A percentile compares a stretch with the other conserved stretches of the same genome.
Evolutionary conservation across 2,329 filamentous ascomycete genomes (phyloP).

Genomic region (Berkeleyomyces rouxiae): DNA sequence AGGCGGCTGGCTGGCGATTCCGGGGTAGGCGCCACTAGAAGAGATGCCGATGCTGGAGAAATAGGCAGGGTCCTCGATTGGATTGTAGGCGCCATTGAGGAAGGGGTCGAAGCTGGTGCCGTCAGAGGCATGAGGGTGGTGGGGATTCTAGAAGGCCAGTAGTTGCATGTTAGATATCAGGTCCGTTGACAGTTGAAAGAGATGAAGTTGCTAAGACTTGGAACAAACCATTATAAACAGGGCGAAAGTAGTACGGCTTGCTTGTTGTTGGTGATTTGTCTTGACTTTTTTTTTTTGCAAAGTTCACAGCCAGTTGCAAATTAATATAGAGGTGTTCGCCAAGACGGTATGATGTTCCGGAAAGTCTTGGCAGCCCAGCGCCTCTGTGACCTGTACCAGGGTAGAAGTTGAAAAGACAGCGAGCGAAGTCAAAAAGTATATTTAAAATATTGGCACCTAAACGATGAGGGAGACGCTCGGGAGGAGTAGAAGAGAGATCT

Average conservation of each 20-base stretch:
- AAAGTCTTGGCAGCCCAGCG: slow-evolving; percentile 1
- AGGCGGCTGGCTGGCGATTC: not conserved
- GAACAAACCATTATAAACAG: not conserved
- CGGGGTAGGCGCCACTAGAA: not conserved
- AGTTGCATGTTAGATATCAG: not conserved
- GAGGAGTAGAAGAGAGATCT: not conserved
- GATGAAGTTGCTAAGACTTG: not conserved
- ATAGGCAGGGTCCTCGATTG: not conserved
- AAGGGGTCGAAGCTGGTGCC: not conserved
- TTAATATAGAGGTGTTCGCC: not conserved
- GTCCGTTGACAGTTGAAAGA: not conserved
- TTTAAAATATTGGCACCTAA: no score
- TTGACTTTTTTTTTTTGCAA: no score
- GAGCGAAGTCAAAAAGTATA: not conserved
- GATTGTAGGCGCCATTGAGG: not conserved
- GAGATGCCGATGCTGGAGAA: not conserved
- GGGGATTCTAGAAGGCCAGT: not conserved
- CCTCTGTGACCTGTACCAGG: not conserved
- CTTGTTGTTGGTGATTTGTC: no score
- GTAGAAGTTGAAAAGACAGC: not conserved
- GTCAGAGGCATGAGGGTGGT: not conserved
- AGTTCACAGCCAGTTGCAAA: not conserved
- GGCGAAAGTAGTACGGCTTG: no score
- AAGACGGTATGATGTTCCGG: not conserved
- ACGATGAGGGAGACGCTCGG: not conserved